Percentiles rank a stretch among this genome's conserved stretches.
Evolutionary conservation across 2,329 filamentous ascomycete species (phyloP).

Genomic region (Phialocephala sp.): DNA sequence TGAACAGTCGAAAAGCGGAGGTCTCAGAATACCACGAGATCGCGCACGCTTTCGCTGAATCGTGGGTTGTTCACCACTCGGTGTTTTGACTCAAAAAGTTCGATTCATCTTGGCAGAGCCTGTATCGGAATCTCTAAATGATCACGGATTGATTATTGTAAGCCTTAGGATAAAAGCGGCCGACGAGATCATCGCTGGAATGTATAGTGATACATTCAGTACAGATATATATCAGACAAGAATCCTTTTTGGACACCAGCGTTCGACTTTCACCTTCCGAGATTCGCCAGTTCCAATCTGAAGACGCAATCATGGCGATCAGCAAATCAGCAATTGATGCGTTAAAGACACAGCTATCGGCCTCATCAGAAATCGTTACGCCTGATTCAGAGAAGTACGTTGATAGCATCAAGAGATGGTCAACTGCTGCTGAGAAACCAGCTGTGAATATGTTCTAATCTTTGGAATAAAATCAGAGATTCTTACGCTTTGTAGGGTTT

Average conservation of each 20-base stretch:
- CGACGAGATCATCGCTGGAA: background rate
- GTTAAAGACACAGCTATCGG: background rate
- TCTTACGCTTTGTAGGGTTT: constrained; percentile 24
- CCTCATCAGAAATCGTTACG: constrained; percentile 21
- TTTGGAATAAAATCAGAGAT: background rate
- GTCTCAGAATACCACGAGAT: too few relatives aligned
- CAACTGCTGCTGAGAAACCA: constrained; percentile 30
- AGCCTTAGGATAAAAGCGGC: background rate
- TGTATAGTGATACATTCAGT: background rate
- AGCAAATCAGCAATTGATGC: background rate
- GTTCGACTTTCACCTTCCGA: too few relatives aligned
- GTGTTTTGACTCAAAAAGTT: too few relatives aligned
- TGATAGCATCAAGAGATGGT: constrained; percentile 33
- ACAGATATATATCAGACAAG: background rate
- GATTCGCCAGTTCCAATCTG: too few relatives aligned
- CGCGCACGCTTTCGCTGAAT: too few relatives aligned
- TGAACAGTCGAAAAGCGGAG: too few relatives aligned
- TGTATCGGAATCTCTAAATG: background rate
- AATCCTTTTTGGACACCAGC: background rate
- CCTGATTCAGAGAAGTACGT: constrained; percentile 28
- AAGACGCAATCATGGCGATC: constrained; percentile 8
- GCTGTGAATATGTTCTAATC: constrained; percentile 28
- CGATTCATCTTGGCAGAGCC: too few relatives aligned
- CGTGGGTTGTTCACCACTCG: too few relatives aligned
- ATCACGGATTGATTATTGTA: background rate